Conservation (phyloP, 176 grass and related monocot genomes). For the Typha latifolia region DNA sequence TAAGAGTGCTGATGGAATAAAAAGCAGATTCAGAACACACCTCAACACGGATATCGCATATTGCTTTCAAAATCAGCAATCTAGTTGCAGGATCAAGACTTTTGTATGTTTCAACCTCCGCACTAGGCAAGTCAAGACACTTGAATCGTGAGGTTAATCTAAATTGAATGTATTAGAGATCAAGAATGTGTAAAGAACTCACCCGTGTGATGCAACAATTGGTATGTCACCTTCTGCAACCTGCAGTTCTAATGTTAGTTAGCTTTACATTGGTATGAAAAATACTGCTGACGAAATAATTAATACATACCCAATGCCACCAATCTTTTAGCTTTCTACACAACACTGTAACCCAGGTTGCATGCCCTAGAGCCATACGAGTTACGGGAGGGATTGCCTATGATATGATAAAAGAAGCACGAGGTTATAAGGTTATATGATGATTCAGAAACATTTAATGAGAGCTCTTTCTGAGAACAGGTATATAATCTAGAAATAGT, state of each 20-base stretch:
- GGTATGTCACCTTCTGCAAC: slow-evolving; percentile 83
- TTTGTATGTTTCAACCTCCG: slow-evolving; percentile 66
- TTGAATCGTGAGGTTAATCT: not conserved
- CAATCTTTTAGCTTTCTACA: slow-evolving; percentile 92
- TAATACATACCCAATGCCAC: slow-evolving; percentile 77
- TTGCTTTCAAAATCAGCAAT: slow-evolving; percentile 72
- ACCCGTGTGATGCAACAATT: slow-evolving; percentile 82
- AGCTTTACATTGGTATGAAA: slow-evolving; percentile 18
- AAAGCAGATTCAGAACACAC: not conserved
- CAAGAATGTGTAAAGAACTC: slow-evolving; percentile 22
- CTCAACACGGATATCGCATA: slow-evolving; percentile 93
- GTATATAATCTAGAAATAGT: not conserved
- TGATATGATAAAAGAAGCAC: slow-evolving; percentile 24
- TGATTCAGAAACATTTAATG: not conserved
- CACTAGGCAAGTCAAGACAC: slow-evolving; percentile 28
- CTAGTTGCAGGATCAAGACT: slow-evolving; percentile 68
- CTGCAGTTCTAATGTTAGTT: slow-evolving; percentile 42
- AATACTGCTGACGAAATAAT: slow-evolving; percentile 3
- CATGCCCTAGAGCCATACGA: slow-evolving; percentile 63
- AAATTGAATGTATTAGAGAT: not conserved
- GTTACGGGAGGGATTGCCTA: slow-evolving; percentile 80
- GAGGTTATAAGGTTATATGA: not conserved
- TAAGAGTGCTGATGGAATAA: not conserved
- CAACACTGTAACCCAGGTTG: slow-evolving; percentile 78
- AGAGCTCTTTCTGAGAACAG: not conserved